These are phyloP conservation scores for Salix brachista DNA, from an alignment of 345 rosid genomes.

Conservation along the genomic window DNA sequence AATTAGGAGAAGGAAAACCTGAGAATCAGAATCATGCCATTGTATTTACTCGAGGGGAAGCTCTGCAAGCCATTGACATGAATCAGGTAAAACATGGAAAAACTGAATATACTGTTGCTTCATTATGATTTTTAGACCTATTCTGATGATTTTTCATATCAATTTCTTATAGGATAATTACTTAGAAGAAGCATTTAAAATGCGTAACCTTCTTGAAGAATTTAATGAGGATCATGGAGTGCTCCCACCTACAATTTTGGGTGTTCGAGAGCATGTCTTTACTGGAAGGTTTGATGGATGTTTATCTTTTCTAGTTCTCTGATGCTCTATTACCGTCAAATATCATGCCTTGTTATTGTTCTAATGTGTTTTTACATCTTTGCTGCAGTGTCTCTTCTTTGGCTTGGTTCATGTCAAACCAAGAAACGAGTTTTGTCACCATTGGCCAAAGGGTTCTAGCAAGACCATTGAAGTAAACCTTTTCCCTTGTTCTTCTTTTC, in stretches of 20 bases:
- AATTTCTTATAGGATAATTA: conserved; percentile 70
- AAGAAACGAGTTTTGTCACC: conserved; percentile 94
- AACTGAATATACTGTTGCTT: neutral
- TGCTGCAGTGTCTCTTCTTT: conserved; percentile 85
- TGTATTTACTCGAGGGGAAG: conserved; percentile 92
- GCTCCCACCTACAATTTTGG: conserved; percentile 84
- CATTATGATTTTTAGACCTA: neutral
- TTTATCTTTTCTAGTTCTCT: conserved; percentile 4
- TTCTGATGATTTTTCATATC: conserved; percentile 14
- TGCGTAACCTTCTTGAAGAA: conserved; percentile 96
- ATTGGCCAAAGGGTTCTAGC: conserved; percentile 98
- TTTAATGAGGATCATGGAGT: conserved; percentile 94
- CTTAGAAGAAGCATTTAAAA: conserved; percentile 95
- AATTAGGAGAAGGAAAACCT: conserved; percentile 96
- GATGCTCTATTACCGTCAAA: neutral
- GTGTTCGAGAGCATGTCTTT: conserved; percentile 95
- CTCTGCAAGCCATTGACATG: conserved; percentile 97
- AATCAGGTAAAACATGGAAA: conserved; percentile 56
- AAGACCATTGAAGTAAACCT: conserved; percentile 75
- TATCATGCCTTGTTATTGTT: conserved; percentile 1
- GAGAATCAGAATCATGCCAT: conserved; percentile 96
- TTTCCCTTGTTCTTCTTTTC: neutral
- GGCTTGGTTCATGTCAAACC: conserved; percentile 99
- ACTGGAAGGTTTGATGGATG: conserved; percentile 69
- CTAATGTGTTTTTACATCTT: conserved; percentile 17